Percentiles rank a stretch among this genome's conserved stretches.
Evolutionary conservation across 768 basidiomycete genomes (phyloP).

Genomic region (Termitomyces eurrhizus): DNA sequence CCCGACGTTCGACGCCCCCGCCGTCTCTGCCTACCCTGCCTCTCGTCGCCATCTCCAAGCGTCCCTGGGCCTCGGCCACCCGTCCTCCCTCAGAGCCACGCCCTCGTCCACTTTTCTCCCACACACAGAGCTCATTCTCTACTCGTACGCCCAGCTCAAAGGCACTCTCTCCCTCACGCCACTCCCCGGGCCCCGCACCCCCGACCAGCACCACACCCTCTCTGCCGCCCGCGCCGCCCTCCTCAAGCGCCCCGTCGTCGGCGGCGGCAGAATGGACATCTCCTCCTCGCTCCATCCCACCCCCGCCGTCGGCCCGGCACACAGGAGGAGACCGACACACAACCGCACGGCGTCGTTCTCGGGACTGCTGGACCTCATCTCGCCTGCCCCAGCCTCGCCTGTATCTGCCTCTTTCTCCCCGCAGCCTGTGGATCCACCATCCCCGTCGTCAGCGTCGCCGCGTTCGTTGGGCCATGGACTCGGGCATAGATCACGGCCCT

Average conservation of each 20-base stretch:
- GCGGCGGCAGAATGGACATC: conserved; percentile 82
- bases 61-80: conserved; percentile 41
- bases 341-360: conserved; percentile 50
- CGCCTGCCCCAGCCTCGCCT: conserved; percentile 22
- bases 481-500: not conserved
- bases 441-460: no score
- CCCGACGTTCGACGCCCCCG: conserved; percentile 29
- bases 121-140: conserved; percentile 69
- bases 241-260: conserved; percentile 45
- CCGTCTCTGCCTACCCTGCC: conserved; percentile 26
- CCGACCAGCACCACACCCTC: conserved; percentile 43
- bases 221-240: conserved; percentile 46
- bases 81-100: conserved; percentile 27
- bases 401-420: conserved; percentile 16
- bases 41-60: conserved; percentile 31
- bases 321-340: conserved; percentile 33
- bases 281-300: conserved; percentile 38
- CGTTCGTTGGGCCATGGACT: not conserved
- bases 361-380: conserved; percentile 47
- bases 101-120: conserved; percentile 29
- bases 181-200: conserved; percentile 27
- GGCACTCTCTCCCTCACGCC: conserved; percentile 64
- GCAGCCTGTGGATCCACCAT: no score
- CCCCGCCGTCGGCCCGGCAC: not conserved
- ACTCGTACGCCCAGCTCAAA: conserved; percentile 79